Percentiles rank a stretch among this genome's conserved stretches.
phyloP scores from a whole-genome alignment of 1,284 basidiomycete genomes.

The Volvariella volvacea region DNA sequence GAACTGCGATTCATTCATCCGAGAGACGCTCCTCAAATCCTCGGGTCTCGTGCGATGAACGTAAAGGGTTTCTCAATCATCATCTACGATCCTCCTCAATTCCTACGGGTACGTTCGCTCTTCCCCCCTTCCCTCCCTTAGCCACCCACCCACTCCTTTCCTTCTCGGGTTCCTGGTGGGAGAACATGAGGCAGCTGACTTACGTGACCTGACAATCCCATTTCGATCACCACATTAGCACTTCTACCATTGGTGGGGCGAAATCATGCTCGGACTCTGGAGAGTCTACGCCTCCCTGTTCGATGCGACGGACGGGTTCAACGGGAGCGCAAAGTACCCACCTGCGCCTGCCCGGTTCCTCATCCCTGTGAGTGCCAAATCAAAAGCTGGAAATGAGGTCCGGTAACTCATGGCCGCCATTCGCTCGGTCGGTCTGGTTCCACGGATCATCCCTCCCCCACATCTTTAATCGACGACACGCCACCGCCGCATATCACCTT shows the following conservation, averaged over 20 bases:
- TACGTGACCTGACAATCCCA: not conserved
- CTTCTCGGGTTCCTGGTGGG: not conserved
- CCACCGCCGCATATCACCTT: no score
- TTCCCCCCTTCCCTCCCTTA: not conserved
- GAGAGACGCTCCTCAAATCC: slow-evolving; percentile 6
- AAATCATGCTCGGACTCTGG: slow-evolving; percentile 26
- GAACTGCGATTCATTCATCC: slow-evolving; percentile 14
- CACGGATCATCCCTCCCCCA: no score
- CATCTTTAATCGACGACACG: no score
- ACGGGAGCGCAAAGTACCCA: slow-evolving; percentile 7
- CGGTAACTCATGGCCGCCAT: no score
- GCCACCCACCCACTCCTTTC: not conserved
- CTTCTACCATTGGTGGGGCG: slow-evolving; percentile 28
- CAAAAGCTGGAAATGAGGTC: no score
- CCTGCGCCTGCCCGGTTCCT: slow-evolving; percentile 25
- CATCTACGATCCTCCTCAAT: slow-evolving; percentile 23
- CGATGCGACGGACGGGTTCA: slow-evolving; percentile 9
- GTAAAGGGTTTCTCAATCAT: slow-evolving; percentile 15
- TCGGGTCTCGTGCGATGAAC: slow-evolving; percentile 11
- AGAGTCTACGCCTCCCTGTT: slow-evolving; percentile 21
- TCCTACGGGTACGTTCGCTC: slow-evolving; percentile 23
- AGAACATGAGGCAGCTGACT: not conserved
- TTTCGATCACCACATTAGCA: slow-evolving; percentile 28
- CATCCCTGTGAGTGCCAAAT: slow-evolving; percentile 23
- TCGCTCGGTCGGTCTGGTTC: no score